Conservation (phyloP, 768 basidiomycete species). For the Hemileccinum rubropunctum region DNA sequence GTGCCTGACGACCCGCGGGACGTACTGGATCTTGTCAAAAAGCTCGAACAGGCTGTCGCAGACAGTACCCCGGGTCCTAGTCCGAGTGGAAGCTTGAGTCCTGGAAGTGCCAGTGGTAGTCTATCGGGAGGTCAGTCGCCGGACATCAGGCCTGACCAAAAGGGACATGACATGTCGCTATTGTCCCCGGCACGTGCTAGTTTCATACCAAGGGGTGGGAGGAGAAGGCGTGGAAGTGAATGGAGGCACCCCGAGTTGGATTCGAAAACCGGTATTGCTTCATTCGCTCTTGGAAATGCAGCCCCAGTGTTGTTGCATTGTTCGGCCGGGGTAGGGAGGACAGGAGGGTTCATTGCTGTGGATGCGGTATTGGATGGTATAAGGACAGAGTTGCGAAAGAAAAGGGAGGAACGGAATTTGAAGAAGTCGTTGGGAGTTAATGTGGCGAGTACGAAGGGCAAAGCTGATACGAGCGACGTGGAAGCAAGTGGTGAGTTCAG, state of each 20-base stretch:
- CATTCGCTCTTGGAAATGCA: slow-evolving; percentile 43
- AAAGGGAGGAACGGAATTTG: slow-evolving; percentile 21
- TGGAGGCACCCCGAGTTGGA: slow-evolving; percentile 47
- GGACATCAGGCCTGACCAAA: slow-evolving; percentile 5
- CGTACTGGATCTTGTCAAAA: slow-evolving; percentile 68
- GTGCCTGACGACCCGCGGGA: slow-evolving; percentile 83
- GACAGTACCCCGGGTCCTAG: slow-evolving; percentile 32
- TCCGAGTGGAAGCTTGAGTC: slow-evolving; percentile 24
- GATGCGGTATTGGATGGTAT: slow-evolving; percentile 83
- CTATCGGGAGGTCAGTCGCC: slow-evolving; percentile 18
- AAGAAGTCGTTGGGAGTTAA: slow-evolving; percentile 1
- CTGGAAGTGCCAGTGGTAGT: slow-evolving; percentile 19
- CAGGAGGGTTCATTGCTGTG: slow-evolving; percentile 89
- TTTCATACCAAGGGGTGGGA: background rate
- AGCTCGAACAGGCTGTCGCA: slow-evolving; percentile 45
- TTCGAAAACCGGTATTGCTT: slow-evolving; percentile 51
- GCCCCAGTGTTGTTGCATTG: slow-evolving; percentile 81
- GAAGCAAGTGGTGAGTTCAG: slow-evolving; percentile 4
- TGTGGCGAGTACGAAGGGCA: background rate
- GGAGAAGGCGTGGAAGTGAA: slow-evolving; percentile 13
- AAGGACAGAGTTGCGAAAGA: slow-evolving; percentile 50
- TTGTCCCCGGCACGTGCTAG: slow-evolving; percentile 20
- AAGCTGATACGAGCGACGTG: slow-evolving; percentile 1
- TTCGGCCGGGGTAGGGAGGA: slow-evolving; percentile 93
- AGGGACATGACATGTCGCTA: slow-evolving; percentile 1